phyloP scores from a whole-genome alignment of 2,329 filamentous ascomycete species.

The Aspergillus arachidicola region DNA sequence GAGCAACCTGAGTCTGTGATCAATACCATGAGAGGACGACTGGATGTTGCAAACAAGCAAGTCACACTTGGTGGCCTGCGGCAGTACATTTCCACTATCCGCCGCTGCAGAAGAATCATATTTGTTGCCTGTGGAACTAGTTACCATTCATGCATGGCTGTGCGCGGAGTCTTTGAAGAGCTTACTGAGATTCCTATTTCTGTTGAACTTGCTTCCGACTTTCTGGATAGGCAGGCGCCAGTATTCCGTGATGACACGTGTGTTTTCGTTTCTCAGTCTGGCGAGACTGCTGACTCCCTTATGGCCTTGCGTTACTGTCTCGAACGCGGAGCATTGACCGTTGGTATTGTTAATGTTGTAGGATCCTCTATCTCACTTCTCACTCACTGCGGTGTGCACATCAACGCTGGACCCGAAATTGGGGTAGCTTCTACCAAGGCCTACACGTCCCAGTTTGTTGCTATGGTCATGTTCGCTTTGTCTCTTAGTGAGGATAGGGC shows the following conservation, averaged over 20 bases:
- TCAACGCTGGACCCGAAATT: slow-evolving; percentile 98
- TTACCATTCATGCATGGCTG: slow-evolving; percentile 99
- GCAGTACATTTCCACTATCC: slow-evolving; percentile 95
- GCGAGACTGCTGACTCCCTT: slow-evolving; percentile 96
- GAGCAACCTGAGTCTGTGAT: slow-evolving; percentile 99
- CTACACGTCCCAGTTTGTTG: slow-evolving; percentile 98
- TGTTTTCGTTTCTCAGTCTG: slow-evolving; percentile 97
- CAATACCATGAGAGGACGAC: slow-evolving; percentile 99
- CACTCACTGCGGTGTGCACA: slow-evolving; percentile 99
- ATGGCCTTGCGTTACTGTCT: slow-evolving; percentile 97
- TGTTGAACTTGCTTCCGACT: slow-evolving; percentile 96
- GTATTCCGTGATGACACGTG: slow-evolving; percentile 99
- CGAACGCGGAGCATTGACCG: slow-evolving; percentile 93
- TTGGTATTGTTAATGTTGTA: slow-evolving; percentile 98
- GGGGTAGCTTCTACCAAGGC: slow-evolving; percentile 99
- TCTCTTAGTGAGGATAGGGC: slow-evolving; percentile 95
- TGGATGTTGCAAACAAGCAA: slow-evolving; percentile 89
- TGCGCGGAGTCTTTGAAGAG: slow-evolving; percentile 96
- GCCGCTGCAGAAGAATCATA: slow-evolving; percentile 94
- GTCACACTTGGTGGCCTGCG: slow-evolving; percentile 94
- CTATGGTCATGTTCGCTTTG: slow-evolving; percentile 99
- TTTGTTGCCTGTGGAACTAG: slow-evolving; percentile 99
- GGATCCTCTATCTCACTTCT: slow-evolving; percentile 98
- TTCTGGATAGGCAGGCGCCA: slow-evolving; percentile 92
- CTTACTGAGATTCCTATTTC: slow-evolving; percentile 96